Evolutionary conservation across 768 basidiomycete species (phyloP).

Genomic region (Cystofilobasidium capitatum): DNA sequence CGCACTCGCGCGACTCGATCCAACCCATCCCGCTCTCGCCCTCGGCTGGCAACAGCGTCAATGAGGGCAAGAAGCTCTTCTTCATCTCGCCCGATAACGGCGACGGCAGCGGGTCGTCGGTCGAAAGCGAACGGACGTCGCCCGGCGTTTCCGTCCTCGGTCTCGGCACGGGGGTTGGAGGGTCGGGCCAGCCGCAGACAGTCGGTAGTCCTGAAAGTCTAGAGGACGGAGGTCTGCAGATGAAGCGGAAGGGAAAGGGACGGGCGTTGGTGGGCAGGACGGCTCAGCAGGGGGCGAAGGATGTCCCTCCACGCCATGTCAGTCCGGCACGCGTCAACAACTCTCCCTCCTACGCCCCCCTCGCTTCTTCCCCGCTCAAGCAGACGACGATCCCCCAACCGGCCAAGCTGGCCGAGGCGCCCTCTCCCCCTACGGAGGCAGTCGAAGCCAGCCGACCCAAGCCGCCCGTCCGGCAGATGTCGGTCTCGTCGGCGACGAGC

Average conservation of each 20-base stretch:
- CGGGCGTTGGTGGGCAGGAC: neutral
- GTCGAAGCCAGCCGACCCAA: neutral
- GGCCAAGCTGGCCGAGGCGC: neutral
- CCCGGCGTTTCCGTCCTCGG: neutral
- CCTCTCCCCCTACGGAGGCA: neutral
- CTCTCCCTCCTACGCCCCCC: conserved; percentile 6
- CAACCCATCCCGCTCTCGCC: neutral
- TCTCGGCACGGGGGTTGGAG: neutral
- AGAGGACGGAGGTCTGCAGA: neutral
- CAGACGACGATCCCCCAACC: conserved; percentile 4
- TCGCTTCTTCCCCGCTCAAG: conserved; percentile 21
- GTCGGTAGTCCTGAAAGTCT: neutral
- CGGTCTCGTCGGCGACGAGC: neutral
- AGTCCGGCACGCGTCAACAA: neutral
- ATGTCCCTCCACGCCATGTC: neutral
- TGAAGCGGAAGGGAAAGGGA: neutral
- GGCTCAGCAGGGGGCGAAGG: neutral
- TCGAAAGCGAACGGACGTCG: neutral
- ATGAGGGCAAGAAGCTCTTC: conserved; percentile 7
- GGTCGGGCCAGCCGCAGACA: neutral
- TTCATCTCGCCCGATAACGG: conserved; percentile 8
- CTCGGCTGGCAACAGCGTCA: no score
- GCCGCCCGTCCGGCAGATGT: neutral
- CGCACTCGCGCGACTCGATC: neutral
- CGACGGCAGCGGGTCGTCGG: neutral